Conservation (phyloP, 176 grass and related monocot species). For the Aegilops umbellulata region DNA sequence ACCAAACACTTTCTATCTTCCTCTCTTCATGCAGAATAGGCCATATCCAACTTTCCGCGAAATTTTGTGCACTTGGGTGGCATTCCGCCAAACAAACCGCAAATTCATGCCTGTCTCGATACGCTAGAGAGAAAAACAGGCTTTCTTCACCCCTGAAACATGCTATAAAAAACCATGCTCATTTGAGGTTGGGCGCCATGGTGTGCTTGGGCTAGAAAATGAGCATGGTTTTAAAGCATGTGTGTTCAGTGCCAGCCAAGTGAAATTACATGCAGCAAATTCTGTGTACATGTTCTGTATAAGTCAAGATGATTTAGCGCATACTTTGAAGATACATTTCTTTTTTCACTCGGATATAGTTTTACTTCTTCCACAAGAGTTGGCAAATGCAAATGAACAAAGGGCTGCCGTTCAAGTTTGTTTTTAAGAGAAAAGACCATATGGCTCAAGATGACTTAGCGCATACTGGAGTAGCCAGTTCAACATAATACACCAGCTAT, state of each 20-base stretch:
- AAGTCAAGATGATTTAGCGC: too few species aligned
- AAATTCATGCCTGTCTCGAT: neutral
- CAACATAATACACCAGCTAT: too few species aligned
- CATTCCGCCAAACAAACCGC: neutral
- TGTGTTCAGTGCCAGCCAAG: neutral
- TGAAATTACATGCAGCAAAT: neutral
- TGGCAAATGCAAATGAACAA: neutral
- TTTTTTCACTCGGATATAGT: neutral
- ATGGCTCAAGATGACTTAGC: too few species aligned
- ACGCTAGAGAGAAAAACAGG: too few species aligned
- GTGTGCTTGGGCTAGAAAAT: neutral
- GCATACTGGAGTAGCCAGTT: too few species aligned
- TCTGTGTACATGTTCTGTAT: neutral
- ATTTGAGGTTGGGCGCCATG: neutral
- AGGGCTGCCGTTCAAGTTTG: too few species aligned
- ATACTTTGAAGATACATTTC: neutral
- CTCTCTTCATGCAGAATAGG: neutral
- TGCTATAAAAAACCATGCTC: too few species aligned
- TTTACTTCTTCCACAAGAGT: neutral
- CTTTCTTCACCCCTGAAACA: too few species aligned
- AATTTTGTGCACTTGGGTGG: neutral
- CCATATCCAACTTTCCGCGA: neutral
- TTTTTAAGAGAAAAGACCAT: too few species aligned
- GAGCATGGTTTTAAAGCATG: too few species aligned
- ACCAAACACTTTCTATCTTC: too few species aligned